Conservation (phyloP, 2,329 filamentous ascomycete genomes). For the Penicillium sp. region DNA sequence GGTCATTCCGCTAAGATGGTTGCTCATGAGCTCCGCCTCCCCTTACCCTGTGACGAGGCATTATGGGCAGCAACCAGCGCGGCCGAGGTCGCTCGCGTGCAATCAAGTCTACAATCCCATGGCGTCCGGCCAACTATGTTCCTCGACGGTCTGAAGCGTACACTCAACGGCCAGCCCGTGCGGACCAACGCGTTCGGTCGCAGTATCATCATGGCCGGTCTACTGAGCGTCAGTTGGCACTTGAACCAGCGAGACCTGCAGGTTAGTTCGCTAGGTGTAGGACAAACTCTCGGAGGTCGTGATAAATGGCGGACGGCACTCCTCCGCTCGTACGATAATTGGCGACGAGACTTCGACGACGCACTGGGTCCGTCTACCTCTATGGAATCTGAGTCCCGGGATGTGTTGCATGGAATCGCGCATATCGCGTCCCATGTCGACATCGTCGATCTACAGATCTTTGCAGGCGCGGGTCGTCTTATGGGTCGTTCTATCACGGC, state of each 20-base stretch:
- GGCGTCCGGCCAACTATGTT: conserved; percentile 84
- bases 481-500: conserved; percentile 81
- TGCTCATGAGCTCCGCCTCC: conserved; percentile 88
- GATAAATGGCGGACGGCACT: conserved; percentile 88
- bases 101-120: conserved; percentile 74
- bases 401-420: conserved; percentile 85
- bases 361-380: conserved; percentile 62
- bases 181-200: conserved; percentile 91
- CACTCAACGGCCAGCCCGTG: conserved; percentile 79
- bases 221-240: conserved; percentile 93
- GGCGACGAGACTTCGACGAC: conserved; percentile 89
- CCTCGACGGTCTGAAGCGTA: conserved; percentile 85
- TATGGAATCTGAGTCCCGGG: conserved; percentile 77
- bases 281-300: conserved; percentile 75
- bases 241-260: conserved; percentile 96
- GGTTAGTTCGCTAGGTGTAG: conserved; percentile 79
- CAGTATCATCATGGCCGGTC: conserved; percentile 87
- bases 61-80: conserved; percentile 89
- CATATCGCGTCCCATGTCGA: conserved; percentile 99
- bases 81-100: conserved; percentile 78
- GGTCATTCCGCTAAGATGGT: conserved; percentile 97
- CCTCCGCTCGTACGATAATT: conserved; percentile 85
- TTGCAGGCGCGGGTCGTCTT: conserved; percentile 79
- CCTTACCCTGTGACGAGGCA: conserved; percentile 86
- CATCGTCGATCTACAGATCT: conserved; percentile 96